Evolutionary conservation across 345 rosid genomes (phyloP).

Genomic region (Eucalyptus cladocalyx): DNA sequence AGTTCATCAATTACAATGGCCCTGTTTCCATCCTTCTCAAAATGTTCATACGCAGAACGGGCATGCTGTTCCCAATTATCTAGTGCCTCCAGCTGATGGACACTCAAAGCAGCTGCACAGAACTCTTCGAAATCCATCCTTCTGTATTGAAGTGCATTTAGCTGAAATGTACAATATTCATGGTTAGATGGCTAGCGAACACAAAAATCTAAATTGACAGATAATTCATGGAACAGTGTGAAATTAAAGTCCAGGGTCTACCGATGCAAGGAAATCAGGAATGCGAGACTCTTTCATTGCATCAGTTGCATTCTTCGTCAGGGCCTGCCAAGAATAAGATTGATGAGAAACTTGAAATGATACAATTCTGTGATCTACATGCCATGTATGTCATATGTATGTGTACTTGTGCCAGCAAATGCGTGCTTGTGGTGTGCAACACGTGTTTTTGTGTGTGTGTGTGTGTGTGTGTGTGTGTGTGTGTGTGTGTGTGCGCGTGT

Average conservation of each 20-base stretch:
- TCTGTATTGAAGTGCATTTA: conserved; percentile 76
- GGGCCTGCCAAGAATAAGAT: conserved; percentile 34
- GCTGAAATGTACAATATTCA: conserved; percentile 31
- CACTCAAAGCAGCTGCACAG: conserved; percentile 87
- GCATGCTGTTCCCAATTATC: conserved; percentile 88
- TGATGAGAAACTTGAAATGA: background rate
- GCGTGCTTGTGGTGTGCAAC: background rate
- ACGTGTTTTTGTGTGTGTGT: no score
- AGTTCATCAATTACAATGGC: conserved; percentile 86
- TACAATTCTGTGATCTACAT: background rate
- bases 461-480: no score
- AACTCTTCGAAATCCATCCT: conserved; percentile 94
- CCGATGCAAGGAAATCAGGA: conserved; percentile 63
- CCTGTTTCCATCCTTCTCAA: conserved; percentile 88
- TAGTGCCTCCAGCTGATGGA: conserved; percentile 88
- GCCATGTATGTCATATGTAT: background rate
- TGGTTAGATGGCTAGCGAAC: background rate
- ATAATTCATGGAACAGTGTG: background rate
- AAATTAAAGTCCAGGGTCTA: conserved; percentile 4
- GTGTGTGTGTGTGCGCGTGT: no score
- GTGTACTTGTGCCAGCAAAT: background rate
- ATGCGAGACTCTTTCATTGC: conserved; percentile 86
- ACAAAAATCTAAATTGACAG: background rate
- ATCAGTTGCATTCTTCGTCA: conserved; percentile 71
- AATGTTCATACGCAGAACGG: conserved; percentile 72